phyloP scores from a whole-genome alignment of 768 basidiomycete genomes.

The Boletus coccyginus region DNA sequence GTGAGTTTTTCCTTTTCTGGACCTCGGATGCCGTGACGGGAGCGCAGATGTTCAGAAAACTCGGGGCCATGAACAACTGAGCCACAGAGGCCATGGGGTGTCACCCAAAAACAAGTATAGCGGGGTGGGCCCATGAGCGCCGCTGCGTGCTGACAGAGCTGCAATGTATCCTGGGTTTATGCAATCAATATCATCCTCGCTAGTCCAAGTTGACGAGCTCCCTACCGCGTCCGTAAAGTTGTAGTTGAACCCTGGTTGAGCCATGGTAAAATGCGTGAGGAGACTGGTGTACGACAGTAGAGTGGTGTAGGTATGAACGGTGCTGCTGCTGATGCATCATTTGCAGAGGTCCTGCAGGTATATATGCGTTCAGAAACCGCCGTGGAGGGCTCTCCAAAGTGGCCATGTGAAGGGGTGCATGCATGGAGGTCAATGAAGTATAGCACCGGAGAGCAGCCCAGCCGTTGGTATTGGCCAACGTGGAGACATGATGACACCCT shows the following conservation, averaged over 20 bases:
- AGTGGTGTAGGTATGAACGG: not conserved
- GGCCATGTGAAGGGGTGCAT: conserved; percentile 14
- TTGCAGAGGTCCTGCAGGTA: conserved; percentile 6
- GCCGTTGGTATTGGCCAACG: conserved; percentile 12
- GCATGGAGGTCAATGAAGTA: conserved; percentile 16
- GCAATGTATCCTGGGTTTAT: conserved; percentile 4
- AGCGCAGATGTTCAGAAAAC: conserved; percentile 24
- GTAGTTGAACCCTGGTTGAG: not conserved
- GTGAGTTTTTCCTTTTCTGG: conserved; percentile 1
- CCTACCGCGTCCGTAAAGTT: conserved; percentile 14
- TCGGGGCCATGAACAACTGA: not conserved
- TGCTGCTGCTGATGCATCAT: conserved; percentile 7
- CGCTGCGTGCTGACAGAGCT: not conserved
- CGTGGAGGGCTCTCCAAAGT: conserved; percentile 21
- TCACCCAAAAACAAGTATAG: conserved; percentile 19
- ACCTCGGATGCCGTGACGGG: conserved; percentile 17
- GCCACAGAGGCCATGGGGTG: not conserved
- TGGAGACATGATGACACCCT: not conserved
- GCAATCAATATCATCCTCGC: not conserved
- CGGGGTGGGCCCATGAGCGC: not conserved
- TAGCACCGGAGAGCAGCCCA: conserved; percentile 14
- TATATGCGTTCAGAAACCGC: conserved; percentile 14
- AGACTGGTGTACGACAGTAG: not conserved
- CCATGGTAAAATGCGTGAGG: conserved; percentile 4
- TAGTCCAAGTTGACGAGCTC: not conserved